These are phyloP conservation scores for Cryoendolithus antarcticus DNA, from an alignment of 2,329 filamentous ascomycete species.

Conservation along the genomic window DNA sequence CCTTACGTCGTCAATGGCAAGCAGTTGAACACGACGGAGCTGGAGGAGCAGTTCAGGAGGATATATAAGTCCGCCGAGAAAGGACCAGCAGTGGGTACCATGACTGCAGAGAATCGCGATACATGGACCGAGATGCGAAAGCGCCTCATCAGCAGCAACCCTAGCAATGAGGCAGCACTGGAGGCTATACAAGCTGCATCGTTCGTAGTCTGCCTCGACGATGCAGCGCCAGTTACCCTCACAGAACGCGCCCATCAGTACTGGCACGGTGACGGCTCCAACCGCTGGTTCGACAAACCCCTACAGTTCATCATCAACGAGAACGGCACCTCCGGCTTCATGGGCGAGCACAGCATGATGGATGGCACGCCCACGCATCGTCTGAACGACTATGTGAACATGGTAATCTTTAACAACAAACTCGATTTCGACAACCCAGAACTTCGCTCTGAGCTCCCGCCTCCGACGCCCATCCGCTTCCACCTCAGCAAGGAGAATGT, in stretches of 20 bases:
- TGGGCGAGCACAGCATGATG: conserved; percentile 99
- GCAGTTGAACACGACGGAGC: conserved; percentile 76
- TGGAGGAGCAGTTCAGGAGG: conserved; percentile 77
- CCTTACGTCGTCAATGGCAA: conserved; percentile 66
- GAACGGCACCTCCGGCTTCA: conserved; percentile 94
- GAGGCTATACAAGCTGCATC: conserved; percentile 77
- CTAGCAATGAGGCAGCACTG: conserved; percentile 65
- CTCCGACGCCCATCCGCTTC: conserved; percentile 68
- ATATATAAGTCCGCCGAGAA: conserved; percentile 69
- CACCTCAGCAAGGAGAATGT: conserved; percentile 61
- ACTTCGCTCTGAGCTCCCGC: conserved; percentile 70
- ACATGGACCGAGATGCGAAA: conserved; percentile 74
- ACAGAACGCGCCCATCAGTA: conserved; percentile 93
- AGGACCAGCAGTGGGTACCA: conserved; percentile 61
- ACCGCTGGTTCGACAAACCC: conserved; percentile 97
- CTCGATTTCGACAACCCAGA: conserved; percentile 72
- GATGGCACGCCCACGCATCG: conserved; percentile 96
- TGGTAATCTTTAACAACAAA: conserved; percentile 86
- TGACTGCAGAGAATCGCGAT: conserved; percentile 90
- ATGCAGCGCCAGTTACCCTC: conserved; percentile 78
- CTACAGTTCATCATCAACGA: conserved; percentile 97
- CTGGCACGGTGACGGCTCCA: conserved; percentile 94
- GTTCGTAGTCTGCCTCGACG: conserved; percentile 87
- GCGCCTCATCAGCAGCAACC: conserved; percentile 61
- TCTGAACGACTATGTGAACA: conserved; percentile 87